phyloP scores from a whole-genome alignment of 108 stramenopile species.

The Asterionellopsis glacialis region DNA sequence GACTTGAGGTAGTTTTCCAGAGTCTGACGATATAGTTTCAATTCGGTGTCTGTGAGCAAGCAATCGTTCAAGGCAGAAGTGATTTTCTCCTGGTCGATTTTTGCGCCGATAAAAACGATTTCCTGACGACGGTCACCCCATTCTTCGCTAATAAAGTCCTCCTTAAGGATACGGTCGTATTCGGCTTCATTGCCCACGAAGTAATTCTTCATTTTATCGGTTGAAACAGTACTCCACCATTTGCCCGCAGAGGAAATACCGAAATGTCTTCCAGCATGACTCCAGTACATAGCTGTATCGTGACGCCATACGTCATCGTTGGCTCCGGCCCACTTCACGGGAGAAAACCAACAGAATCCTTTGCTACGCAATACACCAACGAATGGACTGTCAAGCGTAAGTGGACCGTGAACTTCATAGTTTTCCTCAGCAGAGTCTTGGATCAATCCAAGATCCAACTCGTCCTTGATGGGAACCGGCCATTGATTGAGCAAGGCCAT shows the following conservation, averaged over 20 bases:
- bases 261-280: slow-evolving; percentile 91
- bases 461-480: slow-evolving; percentile 86
- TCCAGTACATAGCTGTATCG: slow-evolving; percentile 95
- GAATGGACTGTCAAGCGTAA: slow-evolving; percentile 31
- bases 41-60: slow-evolving; percentile 59
- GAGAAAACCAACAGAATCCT: slow-evolving; percentile 97
- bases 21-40: slow-evolving; percentile 54
- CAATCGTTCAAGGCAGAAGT: slow-evolving; percentile 65
- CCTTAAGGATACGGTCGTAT: slow-evolving; percentile 68
- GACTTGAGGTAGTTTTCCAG: slow-evolving; percentile 39
- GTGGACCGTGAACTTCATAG: slow-evolving; percentile 1
- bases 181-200: slow-evolving; percentile 57
- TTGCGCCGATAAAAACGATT: slow-evolving; percentile 86
- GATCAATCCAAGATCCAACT: slow-evolving; percentile 50
- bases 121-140: slow-evolving; percentile 93
- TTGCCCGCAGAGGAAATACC: slow-evolving; percentile 83
- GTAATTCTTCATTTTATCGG: slow-evolving; percentile 62
- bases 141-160: slow-evolving; percentile 84
- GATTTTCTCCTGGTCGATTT: slow-evolving; percentile 57
- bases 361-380: slow-evolving; percentile 85
- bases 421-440: slow-evolving; percentile 15
- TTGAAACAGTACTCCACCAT: slow-evolving; percentile 85
- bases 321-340: slow-evolving; percentile 59
- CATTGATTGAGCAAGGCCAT: slow-evolving; percentile 62
- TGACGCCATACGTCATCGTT: slow-evolving; percentile 79